phyloP scores from a whole-genome alignment of 768 basidiomycete genomes.

The Rhodotorula diobovata region DNA sequence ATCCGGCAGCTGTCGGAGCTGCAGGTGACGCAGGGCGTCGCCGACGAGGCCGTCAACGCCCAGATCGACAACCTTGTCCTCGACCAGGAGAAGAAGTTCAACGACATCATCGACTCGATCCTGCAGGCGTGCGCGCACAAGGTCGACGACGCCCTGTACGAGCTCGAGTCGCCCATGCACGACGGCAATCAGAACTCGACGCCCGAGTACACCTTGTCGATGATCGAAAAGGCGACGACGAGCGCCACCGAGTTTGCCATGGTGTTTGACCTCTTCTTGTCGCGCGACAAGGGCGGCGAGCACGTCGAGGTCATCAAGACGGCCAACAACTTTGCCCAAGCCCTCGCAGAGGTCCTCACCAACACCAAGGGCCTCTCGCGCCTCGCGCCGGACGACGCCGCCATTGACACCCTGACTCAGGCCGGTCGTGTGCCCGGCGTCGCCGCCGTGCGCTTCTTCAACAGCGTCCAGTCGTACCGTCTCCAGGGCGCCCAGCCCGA shows the following conservation, averaged over 20 bases:
- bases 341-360: conserved; percentile 80
- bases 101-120: conserved; percentile 97
- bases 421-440: conserved; percentile 83
- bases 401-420: conserved; percentile 78
- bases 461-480: conserved; percentile 93
- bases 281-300: conserved; percentile 78
- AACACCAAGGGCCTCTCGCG: conserved; percentile 96
- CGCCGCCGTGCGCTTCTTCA: conserved; percentile 82
- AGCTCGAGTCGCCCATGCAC: conserved; percentile 90
- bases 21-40: conserved; percentile 75
- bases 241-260: conserved; percentile 95
- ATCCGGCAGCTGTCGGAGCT: conserved; percentile 80
- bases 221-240: conserved; percentile 94
- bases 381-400: conserved; percentile 82
- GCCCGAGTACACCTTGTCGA: conserved; percentile 93
- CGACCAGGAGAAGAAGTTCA: conserved; percentile 95
- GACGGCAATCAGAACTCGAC: conserved; percentile 95
- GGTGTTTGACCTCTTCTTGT: conserved; percentile 81
- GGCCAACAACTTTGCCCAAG: conserved; percentile 93
- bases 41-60: conserved; percentile 86
- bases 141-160: conserved; percentile 94
- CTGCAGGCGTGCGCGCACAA: conserved; percentile 93
- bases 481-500: conserved; percentile 65
- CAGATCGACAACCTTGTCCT: conserved; percentile 95
- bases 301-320: conserved; percentile 97